phyloP scores from a whole-genome alignment of 306 rosid species.

The Cicer pinnatifidum region DNA sequence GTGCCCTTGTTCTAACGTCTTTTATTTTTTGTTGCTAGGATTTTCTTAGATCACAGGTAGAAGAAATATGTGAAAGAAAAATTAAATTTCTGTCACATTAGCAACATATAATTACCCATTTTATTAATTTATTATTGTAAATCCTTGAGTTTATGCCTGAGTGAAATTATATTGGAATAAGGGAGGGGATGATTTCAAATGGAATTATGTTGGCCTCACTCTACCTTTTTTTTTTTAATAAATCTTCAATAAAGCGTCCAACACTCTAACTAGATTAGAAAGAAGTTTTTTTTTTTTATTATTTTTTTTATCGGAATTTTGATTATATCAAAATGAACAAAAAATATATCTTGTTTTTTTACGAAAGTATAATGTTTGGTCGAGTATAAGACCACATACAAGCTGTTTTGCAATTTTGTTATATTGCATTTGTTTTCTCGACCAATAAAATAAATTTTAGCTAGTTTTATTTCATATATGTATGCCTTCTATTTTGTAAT shows the following conservation, averaged over 20 bases:
- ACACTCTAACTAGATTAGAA: too few relatives aligned
- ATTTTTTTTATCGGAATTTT: not conserved
- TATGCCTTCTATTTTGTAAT: too few relatives aligned
- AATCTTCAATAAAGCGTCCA: too few relatives aligned
- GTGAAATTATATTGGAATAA: constrained; percentile 2
- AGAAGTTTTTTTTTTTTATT: too few relatives aligned
- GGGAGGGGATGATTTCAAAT: not conserved
- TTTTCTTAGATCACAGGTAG: constrained; percentile 36
- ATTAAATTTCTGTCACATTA: not conserved
- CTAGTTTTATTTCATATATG: too few relatives aligned
- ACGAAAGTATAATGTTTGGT: too few relatives aligned
- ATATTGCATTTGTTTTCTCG: too few relatives aligned
- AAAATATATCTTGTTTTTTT: too few relatives aligned
- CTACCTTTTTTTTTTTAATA: not conserved
- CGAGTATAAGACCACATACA: too few relatives aligned
- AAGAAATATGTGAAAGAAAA: constrained; percentile 18
- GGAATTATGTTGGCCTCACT: not conserved
- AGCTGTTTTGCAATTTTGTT: too few relatives aligned
- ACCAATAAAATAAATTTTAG: too few relatives aligned
- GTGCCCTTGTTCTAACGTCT: constrained; percentile 3
- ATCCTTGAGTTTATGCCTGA: constrained; percentile 23
- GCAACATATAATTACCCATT: not conserved
- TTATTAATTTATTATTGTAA: constrained; percentile 39
- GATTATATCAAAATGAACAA: not conserved
- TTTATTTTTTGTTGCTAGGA: constrained; percentile 25